Conservation (phyloP, 208 protist species). For the Leishmania martiniquensis region DNA sequence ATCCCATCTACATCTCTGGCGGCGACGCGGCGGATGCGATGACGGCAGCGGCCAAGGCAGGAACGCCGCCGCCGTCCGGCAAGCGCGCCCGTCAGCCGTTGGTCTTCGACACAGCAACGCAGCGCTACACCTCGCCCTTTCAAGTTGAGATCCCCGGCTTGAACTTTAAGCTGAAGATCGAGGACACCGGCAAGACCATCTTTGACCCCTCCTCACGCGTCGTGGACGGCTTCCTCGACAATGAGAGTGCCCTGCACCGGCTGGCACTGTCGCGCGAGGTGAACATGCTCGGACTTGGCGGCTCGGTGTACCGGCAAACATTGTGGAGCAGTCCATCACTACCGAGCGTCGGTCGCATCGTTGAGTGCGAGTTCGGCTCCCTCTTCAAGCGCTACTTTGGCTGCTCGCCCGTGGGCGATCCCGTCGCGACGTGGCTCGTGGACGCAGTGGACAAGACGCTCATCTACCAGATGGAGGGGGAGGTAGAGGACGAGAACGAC, state of each 20-base stretch:
- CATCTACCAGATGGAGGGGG: constrained; percentile 84
- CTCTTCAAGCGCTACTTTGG: constrained; percentile 77
- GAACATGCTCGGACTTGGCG: constrained; percentile 84
- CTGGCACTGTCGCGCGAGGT: constrained; percentile 77
- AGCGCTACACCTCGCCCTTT: constrained; percentile 57
- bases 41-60: not conserved
- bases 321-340: constrained; percentile 78
- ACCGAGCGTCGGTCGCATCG: constrained; percentile 58
- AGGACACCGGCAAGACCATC: constrained; percentile 63
- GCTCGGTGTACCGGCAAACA: constrained; percentile 80
- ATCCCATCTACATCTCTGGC: constrained; percentile 55
- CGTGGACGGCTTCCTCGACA: constrained; percentile 83
- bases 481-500: constrained; percentile 92
- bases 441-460: constrained; percentile 74
- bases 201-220: constrained; percentile 55
- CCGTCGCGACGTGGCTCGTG: constrained; percentile 78
- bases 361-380: constrained; percentile 50
- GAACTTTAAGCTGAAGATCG: constrained; percentile 56
- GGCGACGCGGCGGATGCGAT: constrained; percentile 6
- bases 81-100: constrained; percentile 13
- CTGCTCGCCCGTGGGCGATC: constrained; percentile 56
- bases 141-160: constrained; percentile 62
- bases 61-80: not conserved
- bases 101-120: constrained; percentile 40
- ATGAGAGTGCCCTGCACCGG: constrained; percentile 81